These are phyloP conservation scores for Emmonsiellopsis sp. DNA, from an alignment of 2,329 filamentous ascomycete genomes.

Conservation along the genomic window DNA sequence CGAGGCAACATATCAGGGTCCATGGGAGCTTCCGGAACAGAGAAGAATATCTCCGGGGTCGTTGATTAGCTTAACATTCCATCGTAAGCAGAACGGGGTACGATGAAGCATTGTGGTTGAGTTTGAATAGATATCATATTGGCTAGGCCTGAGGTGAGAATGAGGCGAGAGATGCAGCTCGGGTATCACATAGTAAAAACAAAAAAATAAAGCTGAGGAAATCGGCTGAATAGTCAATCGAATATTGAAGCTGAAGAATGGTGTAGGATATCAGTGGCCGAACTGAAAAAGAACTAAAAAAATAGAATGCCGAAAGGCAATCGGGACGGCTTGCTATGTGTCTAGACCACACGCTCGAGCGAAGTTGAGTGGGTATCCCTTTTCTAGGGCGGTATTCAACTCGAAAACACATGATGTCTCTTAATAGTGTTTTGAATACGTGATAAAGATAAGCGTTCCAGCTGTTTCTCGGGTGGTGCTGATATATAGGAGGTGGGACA, in stretches of 20 bases:
- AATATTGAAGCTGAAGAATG: background rate
- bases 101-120: background rate
- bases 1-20: background rate
- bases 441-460: too few relatives aligned
- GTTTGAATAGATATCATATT: background rate
- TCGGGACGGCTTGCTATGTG: background rate
- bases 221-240: too few relatives aligned
- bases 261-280: background rate
- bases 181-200: background rate
- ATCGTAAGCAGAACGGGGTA: background rate
- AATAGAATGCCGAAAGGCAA: background rate
- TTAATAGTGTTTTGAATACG: too few relatives aligned
- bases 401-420: too few relatives aligned
- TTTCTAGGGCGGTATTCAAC: too few relatives aligned
- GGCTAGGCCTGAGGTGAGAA: background rate
- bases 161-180: background rate
- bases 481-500: too few relatives aligned
- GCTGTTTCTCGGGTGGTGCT: too few relatives aligned
- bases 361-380: too few relatives aligned
- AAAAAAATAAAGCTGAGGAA: background rate
- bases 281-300: background rate
- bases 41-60: background rate
- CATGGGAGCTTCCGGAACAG: background rate
- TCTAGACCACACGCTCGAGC: too few relatives aligned
- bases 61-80: background rate